Base-by-base conservation (phyloP, 1,139 yeast genomes). In the Candida dubliniensis region DNA sequence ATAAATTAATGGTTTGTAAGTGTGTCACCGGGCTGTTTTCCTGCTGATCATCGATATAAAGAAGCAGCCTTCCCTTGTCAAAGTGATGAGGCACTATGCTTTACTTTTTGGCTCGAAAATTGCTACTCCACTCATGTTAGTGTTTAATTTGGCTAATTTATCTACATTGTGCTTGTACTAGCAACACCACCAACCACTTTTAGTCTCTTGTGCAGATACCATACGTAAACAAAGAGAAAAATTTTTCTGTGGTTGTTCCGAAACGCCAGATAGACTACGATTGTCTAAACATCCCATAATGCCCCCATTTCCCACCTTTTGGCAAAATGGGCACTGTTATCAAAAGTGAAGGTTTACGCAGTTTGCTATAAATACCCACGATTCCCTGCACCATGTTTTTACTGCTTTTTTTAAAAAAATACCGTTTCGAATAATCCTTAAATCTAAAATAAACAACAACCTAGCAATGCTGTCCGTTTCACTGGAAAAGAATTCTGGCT, bases 401-500 rank as follows among this genome's bases (percentile, higher is more conserved):
- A 13, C 30, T 4, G 7, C 30, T 27, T 30, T 10, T 30, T 30
- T n/a, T n/a, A n/a, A n/a, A n/a, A 4, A 4, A n/a, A 4, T 30
- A n/a, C 14, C n/a, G 6, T 30, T 30, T 30, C n/a, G 12, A 3
- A 3, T 7, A n/a, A 30, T 30, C 12, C 3, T 30, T 14, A 30
- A 7, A n/a, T n/a, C 10, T 10, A 10, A 4, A 10, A 10, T 10
- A 9, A 27, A 27, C 30, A 25, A 25, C n/a, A 4, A 27, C 7
- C 13, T 13, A 8, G 5, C 14, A 10, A 38, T 37, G 39, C 36
- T 35, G 26, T 11, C 35, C 23, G 35, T 31, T 15, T 30, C 43
- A 10, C 36, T 30, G 12, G 46, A 45, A 34, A 45, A 45, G 13
- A 39, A 15, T 10, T n/a, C 26, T n/a, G 46, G 31, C 12, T 11